Conservation (phyloP, 257 asterid species). For the Solanum chilense region DNA sequence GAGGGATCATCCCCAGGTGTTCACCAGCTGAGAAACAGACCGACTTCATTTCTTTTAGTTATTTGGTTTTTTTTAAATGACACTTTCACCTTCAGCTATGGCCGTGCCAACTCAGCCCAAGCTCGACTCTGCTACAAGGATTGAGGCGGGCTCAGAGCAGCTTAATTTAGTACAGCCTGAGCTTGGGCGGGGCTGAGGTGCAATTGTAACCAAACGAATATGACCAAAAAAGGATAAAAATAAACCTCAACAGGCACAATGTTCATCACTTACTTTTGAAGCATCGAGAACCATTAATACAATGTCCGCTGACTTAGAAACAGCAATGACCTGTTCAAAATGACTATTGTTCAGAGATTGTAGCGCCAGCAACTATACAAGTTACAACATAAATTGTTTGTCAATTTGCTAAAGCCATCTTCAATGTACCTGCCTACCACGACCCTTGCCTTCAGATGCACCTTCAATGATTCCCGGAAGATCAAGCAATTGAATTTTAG, state of each 20-base stretch:
- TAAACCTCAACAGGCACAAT: not conserved
- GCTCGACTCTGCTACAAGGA: not conserved
- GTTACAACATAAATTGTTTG: not conserved
- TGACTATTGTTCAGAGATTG: constrained; percentile 4
- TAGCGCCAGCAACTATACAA: not conserved
- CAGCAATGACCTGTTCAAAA: constrained; percentile 80
- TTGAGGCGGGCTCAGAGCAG: not conserved
- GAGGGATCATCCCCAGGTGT: not conserved
- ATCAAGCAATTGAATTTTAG: constrained; percentile 97
- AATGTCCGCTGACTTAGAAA: constrained; percentile 91
- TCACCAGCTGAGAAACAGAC: not conserved
- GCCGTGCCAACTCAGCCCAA: not conserved
- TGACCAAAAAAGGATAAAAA: not conserved
- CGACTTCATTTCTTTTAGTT: not conserved
- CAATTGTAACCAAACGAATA: not conserved
- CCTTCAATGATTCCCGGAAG: constrained; percentile 99
- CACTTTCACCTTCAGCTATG: not conserved
- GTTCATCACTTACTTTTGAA: constrained; percentile 38
- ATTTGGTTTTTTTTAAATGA: not conserved
- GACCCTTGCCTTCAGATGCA: constrained; percentile 99
- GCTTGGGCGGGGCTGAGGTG: not conserved
- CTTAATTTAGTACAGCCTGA: not conserved
- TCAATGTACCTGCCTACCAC: constrained; percentile 86
- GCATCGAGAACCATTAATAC: constrained; percentile 81
- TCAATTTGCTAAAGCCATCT: not conserved